These are phyloP conservation scores for Halenospora varia DNA, from an alignment of 495 filamentous ascomycete species.

Conservation along the genomic window DNA sequence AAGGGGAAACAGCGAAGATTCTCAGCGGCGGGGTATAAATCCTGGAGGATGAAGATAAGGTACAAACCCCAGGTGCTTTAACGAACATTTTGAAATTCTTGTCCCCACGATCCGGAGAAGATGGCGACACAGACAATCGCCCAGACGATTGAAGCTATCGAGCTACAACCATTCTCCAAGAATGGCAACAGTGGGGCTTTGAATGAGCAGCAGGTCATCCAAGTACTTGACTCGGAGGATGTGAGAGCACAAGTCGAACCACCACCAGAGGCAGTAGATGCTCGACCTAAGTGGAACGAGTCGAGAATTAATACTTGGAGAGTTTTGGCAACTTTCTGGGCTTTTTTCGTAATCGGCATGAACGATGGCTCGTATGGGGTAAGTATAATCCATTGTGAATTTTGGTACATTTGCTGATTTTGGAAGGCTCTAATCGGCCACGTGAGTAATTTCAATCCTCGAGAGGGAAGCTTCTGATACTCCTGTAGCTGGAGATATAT, in stretches of 20 bases:
- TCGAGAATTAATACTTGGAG: conserved; percentile 63
- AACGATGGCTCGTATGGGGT: conserved; percentile 83
- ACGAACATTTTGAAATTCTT: no score
- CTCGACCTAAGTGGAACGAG: conserved; percentile 61
- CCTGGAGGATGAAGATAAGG: no score
- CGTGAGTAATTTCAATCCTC: conserved; percentile 24
- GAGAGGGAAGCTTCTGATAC: no score
- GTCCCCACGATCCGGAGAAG: no score
- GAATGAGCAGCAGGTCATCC: no score
- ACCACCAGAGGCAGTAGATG: conserved; percentile 11
- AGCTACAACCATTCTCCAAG: no score
- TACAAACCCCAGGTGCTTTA: no score
- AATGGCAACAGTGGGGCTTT: no score
- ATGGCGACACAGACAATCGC: no score
- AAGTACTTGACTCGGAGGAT: conserved; percentile 2
- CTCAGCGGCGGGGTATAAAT: no score
- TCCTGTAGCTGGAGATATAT: conserved; percentile 57
- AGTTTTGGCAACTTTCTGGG: conserved; percentile 60
- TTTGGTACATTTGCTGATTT: background rate
- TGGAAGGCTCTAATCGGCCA: conserved; percentile 57
- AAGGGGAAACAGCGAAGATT: no score
- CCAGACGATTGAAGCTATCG: no score
- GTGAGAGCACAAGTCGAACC: background rate
- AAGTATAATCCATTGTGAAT: conserved; percentile 26
- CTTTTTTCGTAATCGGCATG: conserved; percentile 73